Evolutionary conservation across 169 alveolate genomes (phyloP).

Genomic region (Plasmodium reichenowi): DNA sequence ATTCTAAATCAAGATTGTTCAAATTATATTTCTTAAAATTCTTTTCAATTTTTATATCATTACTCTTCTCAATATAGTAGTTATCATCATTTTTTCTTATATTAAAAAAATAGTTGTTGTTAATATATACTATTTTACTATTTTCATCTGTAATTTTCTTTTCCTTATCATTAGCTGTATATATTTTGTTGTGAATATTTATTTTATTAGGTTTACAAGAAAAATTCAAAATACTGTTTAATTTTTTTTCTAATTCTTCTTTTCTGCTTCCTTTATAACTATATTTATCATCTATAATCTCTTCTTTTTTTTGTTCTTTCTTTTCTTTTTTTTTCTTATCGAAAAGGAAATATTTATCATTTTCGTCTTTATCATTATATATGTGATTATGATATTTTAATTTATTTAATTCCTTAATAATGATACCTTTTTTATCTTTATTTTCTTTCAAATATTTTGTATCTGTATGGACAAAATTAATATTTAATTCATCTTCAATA

Average conservation of each 20-base stretch:
- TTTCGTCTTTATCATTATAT: neutral
- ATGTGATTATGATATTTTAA: slow-evolving; percentile 2
- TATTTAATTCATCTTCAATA: slow-evolving; percentile 20
- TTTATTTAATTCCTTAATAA: slow-evolving; percentile 19
- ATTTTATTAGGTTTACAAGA: slow-evolving; percentile 54
- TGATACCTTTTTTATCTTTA: neutral
- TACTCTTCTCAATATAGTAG: slow-evolving; percentile 13
- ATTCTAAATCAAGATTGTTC: slow-evolving; percentile 50
- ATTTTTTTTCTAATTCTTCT: slow-evolving; percentile 39
- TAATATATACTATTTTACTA: slow-evolving; percentile 42
- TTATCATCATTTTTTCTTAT: slow-evolving; percentile 26
- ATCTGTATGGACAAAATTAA: slow-evolving; percentile 11
- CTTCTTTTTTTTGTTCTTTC: slow-evolving; percentile 19
- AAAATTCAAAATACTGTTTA: slow-evolving; percentile 39
- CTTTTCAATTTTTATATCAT: slow-evolving; percentile 8
- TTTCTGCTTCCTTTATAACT: slow-evolving; percentile 4
- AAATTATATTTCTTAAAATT: slow-evolving; percentile 54
- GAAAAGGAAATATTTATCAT: slow-evolving; percentile 1
- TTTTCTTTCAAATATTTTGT: slow-evolving; percentile 10
- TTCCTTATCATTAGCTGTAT: slow-evolving; percentile 51
- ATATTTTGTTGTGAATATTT: slow-evolving; percentile 66
- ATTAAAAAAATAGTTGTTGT: slow-evolving; percentile 67
- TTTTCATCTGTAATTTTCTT: slow-evolving; percentile 30
- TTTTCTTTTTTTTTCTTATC: slow-evolving; percentile 5
- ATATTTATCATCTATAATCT: neutral